These are phyloP conservation scores for Psilocybe cubensis DNA, from an alignment of 768 basidiomycete genomes.

Conservation along the genomic window DNA sequence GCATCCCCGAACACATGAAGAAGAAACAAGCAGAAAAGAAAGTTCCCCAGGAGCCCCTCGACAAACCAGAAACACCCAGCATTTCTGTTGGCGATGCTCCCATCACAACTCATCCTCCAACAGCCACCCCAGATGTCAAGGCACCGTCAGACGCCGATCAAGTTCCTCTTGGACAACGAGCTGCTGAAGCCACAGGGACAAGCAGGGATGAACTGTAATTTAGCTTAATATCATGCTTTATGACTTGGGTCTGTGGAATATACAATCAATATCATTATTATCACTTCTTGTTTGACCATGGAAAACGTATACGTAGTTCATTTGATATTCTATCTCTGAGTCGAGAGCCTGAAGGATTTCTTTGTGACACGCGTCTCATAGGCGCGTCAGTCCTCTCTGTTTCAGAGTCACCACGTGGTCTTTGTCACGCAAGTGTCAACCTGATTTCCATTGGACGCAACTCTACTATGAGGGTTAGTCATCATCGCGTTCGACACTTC, in stretches of 20 bases:
- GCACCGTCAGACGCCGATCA: neutral
- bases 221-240: neutral
- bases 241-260: neutral
- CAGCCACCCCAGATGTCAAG: conserved; percentile 2
- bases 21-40: conserved; percentile 27
- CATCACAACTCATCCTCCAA: conserved; percentile 7
- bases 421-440: neutral
- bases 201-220: conserved; percentile 3
- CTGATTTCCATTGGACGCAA: neutral
- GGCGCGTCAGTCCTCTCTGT: neutral
- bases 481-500: neutral
- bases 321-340: no score
- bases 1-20: conserved; percentile 32
- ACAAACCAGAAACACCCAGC: conserved; percentile 3
- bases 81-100: conserved; percentile 13
- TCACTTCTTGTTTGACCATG: no score
- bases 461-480: neutral
- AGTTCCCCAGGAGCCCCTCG: neutral
- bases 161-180: conserved; percentile 1
- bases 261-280: neutral
- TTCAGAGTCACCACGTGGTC: conserved; percentile 1
- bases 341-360: no score
- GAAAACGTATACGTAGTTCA: no score
- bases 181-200: neutral
- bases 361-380: neutral